phyloP scores from a whole-genome alignment of 2,329 filamentous ascomycete species.

The Colletotrichum gigasporum region DNA sequence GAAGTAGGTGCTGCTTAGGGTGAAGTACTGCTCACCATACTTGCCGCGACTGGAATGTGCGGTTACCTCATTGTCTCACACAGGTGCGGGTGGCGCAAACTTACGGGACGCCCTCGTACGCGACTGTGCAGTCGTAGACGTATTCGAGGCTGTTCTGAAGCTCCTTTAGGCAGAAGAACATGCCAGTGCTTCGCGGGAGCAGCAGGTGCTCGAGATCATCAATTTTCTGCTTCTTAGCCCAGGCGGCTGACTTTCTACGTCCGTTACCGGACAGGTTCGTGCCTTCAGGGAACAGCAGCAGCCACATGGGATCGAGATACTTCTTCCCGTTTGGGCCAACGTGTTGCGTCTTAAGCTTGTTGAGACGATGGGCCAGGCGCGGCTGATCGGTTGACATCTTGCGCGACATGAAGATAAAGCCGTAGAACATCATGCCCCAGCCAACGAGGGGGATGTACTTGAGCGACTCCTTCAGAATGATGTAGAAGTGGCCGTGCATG shows the following conservation, averaged over 20 bases:
- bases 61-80: constrained; percentile 5
- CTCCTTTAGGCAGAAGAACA: constrained; percentile 82
- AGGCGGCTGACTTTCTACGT: constrained; percentile 74
- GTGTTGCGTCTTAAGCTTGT: constrained; percentile 71
- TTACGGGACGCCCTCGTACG: constrained; percentile 93
- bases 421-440: constrained; percentile 84
- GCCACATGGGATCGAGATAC: constrained; percentile 85
- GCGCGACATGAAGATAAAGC: constrained; percentile 91
- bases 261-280: constrained; percentile 82
- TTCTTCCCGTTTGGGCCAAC: constrained; percentile 61
- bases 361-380: constrained; percentile 77
- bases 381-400: constrained; percentile 85
- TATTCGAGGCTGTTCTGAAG: constrained; percentile 80
- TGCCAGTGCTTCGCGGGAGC: constrained; percentile 82
- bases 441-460: constrained; percentile 84
- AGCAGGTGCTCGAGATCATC: constrained; percentile 79
- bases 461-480: constrained; percentile 88
- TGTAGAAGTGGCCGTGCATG: constrained; percentile 88
- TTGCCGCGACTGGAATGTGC: constrained; percentile 70
- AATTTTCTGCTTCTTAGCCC: constrained; percentile 80
- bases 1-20: constrained; percentile 86
- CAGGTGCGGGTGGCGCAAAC: constrained; percentile 47
- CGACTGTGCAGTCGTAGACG: constrained; percentile 92
- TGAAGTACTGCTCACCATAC: constrained; percentile 92
- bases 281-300: constrained; percentile 87